A percentile compares a stretch with the other conserved stretches of the same genome.
These are phyloP conservation scores for Pseudoperonospora humuli DNA, from an alignment of 352 stramenopile genomes.

Conservation along the genomic window DNA sequence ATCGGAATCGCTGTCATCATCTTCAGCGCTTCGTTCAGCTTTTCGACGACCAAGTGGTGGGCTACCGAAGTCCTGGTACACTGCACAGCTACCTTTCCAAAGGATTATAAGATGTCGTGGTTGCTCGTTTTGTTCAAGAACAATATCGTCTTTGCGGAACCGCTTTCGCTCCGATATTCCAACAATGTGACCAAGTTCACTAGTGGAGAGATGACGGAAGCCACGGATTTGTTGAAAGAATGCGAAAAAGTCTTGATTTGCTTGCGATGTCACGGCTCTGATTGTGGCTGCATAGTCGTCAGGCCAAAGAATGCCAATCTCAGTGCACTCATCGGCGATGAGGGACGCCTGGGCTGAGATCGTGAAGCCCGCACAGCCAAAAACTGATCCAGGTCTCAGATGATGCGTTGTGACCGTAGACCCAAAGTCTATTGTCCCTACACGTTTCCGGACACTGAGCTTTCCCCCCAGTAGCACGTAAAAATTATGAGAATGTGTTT, in stretches of 20 bases:
- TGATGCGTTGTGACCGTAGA: too few species aligned
- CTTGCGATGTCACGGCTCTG: conserved; percentile 41
- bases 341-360: too few species aligned
- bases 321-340: too few species aligned
- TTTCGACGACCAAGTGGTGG: conserved; percentile 29
- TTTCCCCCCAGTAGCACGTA: too few species aligned
- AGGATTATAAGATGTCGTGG: conserved; percentile 45
- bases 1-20: conserved; percentile 9
- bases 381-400: too few species aligned
- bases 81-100: conserved; percentile 54
- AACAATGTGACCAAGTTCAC: conserved; percentile 61
- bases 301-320: too few species aligned
- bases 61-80: conserved; percentile 57
- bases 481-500: too few species aligned
- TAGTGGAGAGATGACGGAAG: conserved; percentile 50
- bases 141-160: conserved; percentile 54
- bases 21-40: conserved; percentile 6
- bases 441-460: too few species aligned
- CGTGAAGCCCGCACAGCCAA: too few species aligned
- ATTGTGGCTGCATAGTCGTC: conserved; percentile 50
- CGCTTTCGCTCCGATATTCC: conserved; percentile 61
- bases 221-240: conserved; percentile 64
- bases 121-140: conserved; percentile 58
- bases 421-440: too few species aligned
- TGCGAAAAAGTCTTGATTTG: conserved; percentile 55